Evolutionary conservation across 2,329 filamentous ascomycete genomes (phyloP), one percentile per base, ranked within the genome.

Genomic region (Apiospora pterosperma): DNA sequence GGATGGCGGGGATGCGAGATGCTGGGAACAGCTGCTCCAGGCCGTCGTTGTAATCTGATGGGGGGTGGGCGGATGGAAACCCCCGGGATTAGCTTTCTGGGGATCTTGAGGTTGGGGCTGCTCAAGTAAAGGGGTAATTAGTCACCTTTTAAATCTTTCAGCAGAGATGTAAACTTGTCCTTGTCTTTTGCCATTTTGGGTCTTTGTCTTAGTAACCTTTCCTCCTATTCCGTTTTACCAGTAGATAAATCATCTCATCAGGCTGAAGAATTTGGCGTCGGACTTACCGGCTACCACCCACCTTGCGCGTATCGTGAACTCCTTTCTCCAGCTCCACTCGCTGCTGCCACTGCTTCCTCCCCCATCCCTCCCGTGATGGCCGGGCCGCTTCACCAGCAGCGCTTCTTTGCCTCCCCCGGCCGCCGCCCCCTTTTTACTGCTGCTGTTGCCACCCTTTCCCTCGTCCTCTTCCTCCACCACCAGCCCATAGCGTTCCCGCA

Each of bases 21-120:
- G 76, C 73, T 16, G 80, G 81, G 71, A 82, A 82, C 59, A 82
- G 75, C 59, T 80, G 78, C 65, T 82, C 80, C 14, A 83, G 73
- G 44, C 81, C 80, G 70, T 83, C 79, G 70, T 82, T 83, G 71
- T 79, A 82, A 70, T 81, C 80, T 77, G 68, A 19, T 21, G 12
- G 10, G 11, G 2, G 55, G 55, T n/a, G n/a, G n/a, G n/a, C n/a
- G n/a, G n/a, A n/a, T n/a, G n/a, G 16, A 6, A 28, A 16, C 5
- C 2, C 16, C 10, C 21, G 8, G 55, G 7, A 36, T 38, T 8
- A 23, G 58, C 7, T 4, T 16, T 39, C 52, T 36, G 34, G 58
- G 19, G 36, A 10, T 12, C 3, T n/a, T 4, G 58, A 4, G n/a
- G 61, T 28, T n/a, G 21, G 28, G 28, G 39, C 36, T 14, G 21